Evolutionary conservation across 139 green algal species (phyloP), one percentile per base, ranked within the genome.

Genomic region (Picochlorum sp.): DNA sequence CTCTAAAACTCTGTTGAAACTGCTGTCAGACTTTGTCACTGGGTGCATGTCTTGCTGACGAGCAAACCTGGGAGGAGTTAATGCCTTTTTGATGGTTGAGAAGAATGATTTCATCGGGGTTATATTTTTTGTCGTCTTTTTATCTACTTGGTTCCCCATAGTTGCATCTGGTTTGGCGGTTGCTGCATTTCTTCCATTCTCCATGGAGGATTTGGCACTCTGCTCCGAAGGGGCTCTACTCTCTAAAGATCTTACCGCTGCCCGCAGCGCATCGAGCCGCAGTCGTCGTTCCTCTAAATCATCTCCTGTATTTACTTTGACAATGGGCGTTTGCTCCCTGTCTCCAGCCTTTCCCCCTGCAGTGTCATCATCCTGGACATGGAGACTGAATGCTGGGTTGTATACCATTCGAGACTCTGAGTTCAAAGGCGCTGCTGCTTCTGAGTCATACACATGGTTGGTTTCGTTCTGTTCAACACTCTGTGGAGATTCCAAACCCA

Each of bases 171-270:
- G 34, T 41, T 41, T 41, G 34, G 34, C 34, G 4, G 34, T 54
- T 16, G 45, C 56, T 45, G 14, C 9, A 45, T 62, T 8, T 9
- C 18, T 41, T 47, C 16, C n/a, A 20, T 38, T n/a, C n/a, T 57
- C 34, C 15, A 57, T 38, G 6, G 13, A 21, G 47, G 16, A 7
- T 21, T 21, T 54, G n/a, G 47, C n/a, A 21, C 47, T 54, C n/a
- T 20, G 47, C 18, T 21, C 18, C 6, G 47, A 54, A 21, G 16
- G 47, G 16, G 38, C 52, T 20, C 65, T 47, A 6, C 45, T 47
- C 45, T 76, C 70, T n/a, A 76, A 45, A 20, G 70, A 57, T 62
- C 64, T 54, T 15, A 76, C 62, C 2, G 70, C 70, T 13, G 63
- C 70, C 2, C 70, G 49, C 30, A 76, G 54, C 31, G 34, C 34